Conservation (phyloP, 139 green algal species). For the Yamagishiella unicocca region DNA sequence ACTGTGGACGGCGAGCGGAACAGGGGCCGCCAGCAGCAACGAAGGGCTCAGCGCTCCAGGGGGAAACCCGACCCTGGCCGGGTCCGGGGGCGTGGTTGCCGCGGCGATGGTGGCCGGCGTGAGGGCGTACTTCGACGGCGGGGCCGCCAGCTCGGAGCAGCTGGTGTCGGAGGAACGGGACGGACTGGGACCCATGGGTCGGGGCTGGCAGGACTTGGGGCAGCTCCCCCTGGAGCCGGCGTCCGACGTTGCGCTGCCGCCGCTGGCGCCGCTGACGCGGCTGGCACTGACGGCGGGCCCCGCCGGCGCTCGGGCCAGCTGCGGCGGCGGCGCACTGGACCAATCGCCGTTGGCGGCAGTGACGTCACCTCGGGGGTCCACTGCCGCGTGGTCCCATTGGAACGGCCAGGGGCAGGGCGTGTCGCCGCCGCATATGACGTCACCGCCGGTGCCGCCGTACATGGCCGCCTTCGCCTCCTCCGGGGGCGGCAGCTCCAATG, state of each 20-base stretch:
- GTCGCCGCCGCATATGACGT: background rate
- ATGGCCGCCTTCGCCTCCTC: background rate
- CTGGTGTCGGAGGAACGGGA: constrained; percentile 10
- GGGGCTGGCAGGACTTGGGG: background rate
- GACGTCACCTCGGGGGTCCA: background rate
- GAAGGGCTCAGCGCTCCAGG: no score
- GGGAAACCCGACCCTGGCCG: no score
- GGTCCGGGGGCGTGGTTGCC: background rate
- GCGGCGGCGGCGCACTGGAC: background rate
- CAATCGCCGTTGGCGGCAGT: background rate
- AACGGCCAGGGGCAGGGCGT: background rate
- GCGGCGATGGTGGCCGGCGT: background rate
- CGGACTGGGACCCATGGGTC: no score
- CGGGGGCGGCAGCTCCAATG: background rate
- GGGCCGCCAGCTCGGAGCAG: background rate
- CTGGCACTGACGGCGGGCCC: background rate
- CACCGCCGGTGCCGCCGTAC: background rate
- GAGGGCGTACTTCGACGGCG: background rate
- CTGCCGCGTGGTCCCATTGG: background rate
- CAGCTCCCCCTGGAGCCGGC: constrained; percentile 1
- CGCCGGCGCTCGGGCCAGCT: background rate
- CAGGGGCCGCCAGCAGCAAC: no score
- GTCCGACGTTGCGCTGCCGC: background rate
- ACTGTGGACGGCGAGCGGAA: background rate
- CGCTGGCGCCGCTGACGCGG: background rate